Base-by-base conservation (phyloP, 192 early-diverging fungal species). In the Backusella morwellensis region DNA sequence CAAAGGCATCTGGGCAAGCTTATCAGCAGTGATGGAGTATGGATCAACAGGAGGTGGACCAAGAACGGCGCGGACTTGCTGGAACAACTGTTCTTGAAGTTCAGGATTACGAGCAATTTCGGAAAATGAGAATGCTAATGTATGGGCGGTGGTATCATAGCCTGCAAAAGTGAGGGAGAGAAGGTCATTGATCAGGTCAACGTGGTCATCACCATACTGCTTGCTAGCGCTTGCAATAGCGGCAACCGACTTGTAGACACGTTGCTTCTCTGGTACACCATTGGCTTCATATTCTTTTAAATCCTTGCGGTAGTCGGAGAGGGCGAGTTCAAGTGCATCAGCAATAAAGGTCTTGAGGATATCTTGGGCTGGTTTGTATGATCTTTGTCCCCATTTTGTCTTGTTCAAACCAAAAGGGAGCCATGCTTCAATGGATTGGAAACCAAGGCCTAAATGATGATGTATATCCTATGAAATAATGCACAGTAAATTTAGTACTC, bases 161-260 rank as follows among this genome's bases (percentile, higher is more conserved):
- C 88, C 87, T 34, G 89, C 89, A 81, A 89, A 87, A 17, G 88
- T 80, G 7, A 90, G 78, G n/a, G 85, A 77, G 14, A 86, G 81
- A 14, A 84, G 50, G 52, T 89, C 86, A 15, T 80, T 84, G 32
- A 83, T 72, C 1, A 90, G 50, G 21, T 85, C 88, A 1, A 47
- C 52, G 7, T 74, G 26, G 56, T 80, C 70, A 4, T 36, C 42
- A 66, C 59, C 50, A 29, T 77, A 79, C 70, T 72, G 52, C 14
- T 75, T 72, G 11, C 70, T 75, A 4, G 75, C 67, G n/a, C 68
- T 19, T 12, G 73, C 76, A 56, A 67, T 66, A 29, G 82, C 76
- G 3, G 77, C 74, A 8, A 80, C 73, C 5, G 66, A 77, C 14
- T 72, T 47, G 23, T 38, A 40, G 12, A 44, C 21, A n/a, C 63